A percentile compares a stretch with the other conserved stretches of the same genome.
phyloP scores from a whole-genome alignment of 768 basidiomycete species.

The Tremella fuciformis region DNA sequence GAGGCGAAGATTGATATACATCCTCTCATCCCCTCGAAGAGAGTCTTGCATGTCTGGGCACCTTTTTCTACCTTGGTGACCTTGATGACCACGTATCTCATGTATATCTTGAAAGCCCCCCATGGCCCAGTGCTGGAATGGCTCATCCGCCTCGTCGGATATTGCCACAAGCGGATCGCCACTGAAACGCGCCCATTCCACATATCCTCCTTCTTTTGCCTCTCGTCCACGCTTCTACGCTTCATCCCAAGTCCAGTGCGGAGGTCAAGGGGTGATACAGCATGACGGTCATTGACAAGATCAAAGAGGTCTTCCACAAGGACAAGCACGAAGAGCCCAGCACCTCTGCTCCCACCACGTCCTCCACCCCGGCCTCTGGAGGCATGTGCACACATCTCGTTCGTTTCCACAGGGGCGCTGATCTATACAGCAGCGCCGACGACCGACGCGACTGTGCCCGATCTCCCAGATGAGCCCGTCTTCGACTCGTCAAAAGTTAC shows the following conservation, averaged over 20 bases:
- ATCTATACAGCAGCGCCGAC: background rate
- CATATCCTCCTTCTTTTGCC: background rate
- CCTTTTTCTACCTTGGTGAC: no score
- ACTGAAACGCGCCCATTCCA: background rate
- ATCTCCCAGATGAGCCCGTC: constrained; percentile 49
- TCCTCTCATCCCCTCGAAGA: background rate
- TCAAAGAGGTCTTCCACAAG: constrained; percentile 34
- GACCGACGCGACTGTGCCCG: constrained; percentile 3
- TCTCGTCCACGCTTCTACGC: no score
- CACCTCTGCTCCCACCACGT: constrained; percentile 3
- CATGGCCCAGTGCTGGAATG: no score
- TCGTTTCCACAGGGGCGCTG: constrained; percentile 1
- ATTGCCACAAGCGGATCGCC: background rate
- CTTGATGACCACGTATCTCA: no score
- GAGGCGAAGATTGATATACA: no score
- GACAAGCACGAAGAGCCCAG: constrained; percentile 8
- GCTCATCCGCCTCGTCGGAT: background rate
- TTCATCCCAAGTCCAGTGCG: no score
- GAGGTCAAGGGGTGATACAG: no score
- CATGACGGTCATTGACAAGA: constrained; percentile 40
- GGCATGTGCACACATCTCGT: background rate
- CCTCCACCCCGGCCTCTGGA: background rate
- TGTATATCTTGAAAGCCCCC: no score
- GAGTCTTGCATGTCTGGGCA: no score
- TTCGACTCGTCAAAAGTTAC: constrained; percentile 73